These are phyloP conservation scores for Clonostachys solani DNA, from an alignment of 2,329 filamentous ascomycete species.

Conservation along the genomic window DNA sequence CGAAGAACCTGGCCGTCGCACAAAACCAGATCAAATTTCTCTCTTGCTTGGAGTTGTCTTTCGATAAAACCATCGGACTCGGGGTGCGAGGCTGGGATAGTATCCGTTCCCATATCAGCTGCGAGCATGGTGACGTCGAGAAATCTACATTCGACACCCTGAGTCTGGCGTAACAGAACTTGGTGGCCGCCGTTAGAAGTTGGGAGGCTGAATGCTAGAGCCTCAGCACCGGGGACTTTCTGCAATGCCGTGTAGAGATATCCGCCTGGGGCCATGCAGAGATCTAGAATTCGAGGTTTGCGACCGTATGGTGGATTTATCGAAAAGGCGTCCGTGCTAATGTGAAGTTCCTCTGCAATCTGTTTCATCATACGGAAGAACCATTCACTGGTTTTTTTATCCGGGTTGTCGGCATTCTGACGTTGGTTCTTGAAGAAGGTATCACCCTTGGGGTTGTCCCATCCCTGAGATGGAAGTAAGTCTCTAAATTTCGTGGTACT, in stretches of 20 bases:
- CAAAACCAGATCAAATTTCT: slow-evolving; percentile 34
- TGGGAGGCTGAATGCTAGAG: slow-evolving; percentile 34
- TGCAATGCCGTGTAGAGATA: slow-evolving; percentile 34
- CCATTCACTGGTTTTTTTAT: slow-evolving; percentile 6
- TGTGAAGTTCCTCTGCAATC: slow-evolving; percentile 36
- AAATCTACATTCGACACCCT: slow-evolving; percentile 11
- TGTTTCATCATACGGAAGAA: slow-evolving; percentile 37
- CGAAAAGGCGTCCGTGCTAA: slow-evolving; percentile 20
- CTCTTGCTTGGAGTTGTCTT: slow-evolving; percentile 12
- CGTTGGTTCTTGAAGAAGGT: slow-evolving; percentile 33
- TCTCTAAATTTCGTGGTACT: no score
- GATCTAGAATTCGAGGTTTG: slow-evolving; percentile 37
- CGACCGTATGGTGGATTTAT: slow-evolving; percentile 3
- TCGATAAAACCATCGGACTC: slow-evolving; percentile 16
- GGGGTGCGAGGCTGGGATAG: slow-evolving; percentile 22
- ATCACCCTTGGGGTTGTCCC: slow-evolving; percentile 36
- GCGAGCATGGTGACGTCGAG: slow-evolving; percentile 49
- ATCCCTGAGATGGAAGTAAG: slow-evolving; percentile 25
- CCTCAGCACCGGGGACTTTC: slow-evolving; percentile 22
- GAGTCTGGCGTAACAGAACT: slow-evolving; percentile 16
- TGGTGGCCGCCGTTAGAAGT: slow-evolving; percentile 30
- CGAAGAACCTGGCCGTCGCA: slow-evolving; percentile 43
- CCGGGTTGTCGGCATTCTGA: slow-evolving; percentile 23
- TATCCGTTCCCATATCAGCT: slow-evolving; percentile 30
- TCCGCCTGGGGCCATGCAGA: slow-evolving; percentile 52